phyloP scores from a whole-genome alignment of 2,329 filamentous ascomycete genomes.

The Nigrograna mackinnonii region DNA sequence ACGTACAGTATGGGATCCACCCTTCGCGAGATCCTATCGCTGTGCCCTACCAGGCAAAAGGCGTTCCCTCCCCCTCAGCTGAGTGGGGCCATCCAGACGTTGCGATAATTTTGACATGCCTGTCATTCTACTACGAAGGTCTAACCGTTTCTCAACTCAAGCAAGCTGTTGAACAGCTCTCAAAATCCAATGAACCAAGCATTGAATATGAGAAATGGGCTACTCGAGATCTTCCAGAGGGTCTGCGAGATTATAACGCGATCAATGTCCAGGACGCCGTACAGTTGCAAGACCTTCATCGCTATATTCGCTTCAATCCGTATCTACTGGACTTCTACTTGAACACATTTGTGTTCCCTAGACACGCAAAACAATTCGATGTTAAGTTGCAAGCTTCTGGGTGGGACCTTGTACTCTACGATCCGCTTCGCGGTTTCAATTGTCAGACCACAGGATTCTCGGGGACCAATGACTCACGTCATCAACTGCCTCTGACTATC shows the following conservation, averaged over 20 bases:
- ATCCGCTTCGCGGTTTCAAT: constrained; percentile 8
- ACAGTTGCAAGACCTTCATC: constrained; percentile 51
- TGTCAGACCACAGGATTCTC: constrained; percentile 68
- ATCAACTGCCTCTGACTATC: constrained; percentile 64
- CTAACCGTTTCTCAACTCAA: constrained; percentile 54
- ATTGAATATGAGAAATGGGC: constrained; percentile 63
- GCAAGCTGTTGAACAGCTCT: constrained; percentile 55
- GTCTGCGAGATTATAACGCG: constrained; percentile 55
- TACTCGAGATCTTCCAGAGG: constrained; percentile 47
- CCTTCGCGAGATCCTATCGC: constrained; percentile 61
- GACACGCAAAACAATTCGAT: constrained; percentile 66
- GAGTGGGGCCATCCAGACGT: constrained; percentile 73
- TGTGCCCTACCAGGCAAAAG: constrained; percentile 67
- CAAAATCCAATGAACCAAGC: constrained; percentile 60
- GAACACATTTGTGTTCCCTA: constrained; percentile 67
- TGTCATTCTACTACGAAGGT: constrained; percentile 68
- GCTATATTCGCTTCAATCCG: constrained; percentile 46
- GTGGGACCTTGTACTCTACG: constrained; percentile 66
- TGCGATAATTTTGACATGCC: constrained; percentile 37
- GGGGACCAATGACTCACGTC: constrained; percentile 69
- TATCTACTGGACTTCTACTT: constrained; percentile 66
- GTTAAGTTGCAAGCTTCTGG: constrained; percentile 67
- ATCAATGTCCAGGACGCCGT: constrained; percentile 63
- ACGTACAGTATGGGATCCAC: constrained; percentile 61
- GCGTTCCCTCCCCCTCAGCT: constrained; percentile 62